Evolutionary conservation across 2,329 filamentous ascomycete species (phyloP).

Genomic region (Talaromyces sp.): DNA sequence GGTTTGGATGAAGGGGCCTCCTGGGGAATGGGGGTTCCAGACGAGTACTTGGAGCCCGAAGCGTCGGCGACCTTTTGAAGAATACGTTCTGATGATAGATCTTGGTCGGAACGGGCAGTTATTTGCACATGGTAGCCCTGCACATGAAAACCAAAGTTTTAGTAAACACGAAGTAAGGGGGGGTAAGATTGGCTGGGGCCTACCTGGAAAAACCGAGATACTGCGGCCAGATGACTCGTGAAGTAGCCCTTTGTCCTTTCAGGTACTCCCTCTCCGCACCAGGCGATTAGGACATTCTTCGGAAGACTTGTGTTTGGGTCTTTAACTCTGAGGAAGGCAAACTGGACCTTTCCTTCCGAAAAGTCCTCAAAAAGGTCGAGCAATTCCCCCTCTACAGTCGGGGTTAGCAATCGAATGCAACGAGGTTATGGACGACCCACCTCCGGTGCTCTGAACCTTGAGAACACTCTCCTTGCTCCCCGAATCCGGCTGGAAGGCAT

Average conservation of each 20-base stretch:
- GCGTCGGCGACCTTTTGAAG: conserved; percentile 92
- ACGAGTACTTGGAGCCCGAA: conserved; percentile 90
- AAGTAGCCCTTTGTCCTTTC: conserved; percentile 98
- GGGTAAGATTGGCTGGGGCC: background rate
- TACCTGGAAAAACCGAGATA: conserved; percentile 85
- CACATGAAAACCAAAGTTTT: background rate
- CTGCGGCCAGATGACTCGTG: conserved; percentile 83
- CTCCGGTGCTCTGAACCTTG: conserved; percentile 89
- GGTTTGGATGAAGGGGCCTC: conserved; percentile 55
- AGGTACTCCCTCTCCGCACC: conserved; percentile 97
- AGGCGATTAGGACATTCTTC: conserved; percentile 90
- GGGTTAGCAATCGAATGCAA: background rate
- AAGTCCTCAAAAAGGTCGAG: conserved; percentile 90
- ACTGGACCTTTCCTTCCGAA: conserved; percentile 93
- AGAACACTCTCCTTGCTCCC: conserved; percentile 87
- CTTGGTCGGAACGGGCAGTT: conserved; percentile 84
- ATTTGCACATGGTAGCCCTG: conserved; percentile 95
- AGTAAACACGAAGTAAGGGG: background rate
- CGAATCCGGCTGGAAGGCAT: conserved; percentile 80
- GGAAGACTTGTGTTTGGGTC: conserved; percentile 86
- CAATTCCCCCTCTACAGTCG: conserved; percentile 73
- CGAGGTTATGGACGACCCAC: conserved; percentile 45
- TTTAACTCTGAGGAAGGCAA: conserved; percentile 93
- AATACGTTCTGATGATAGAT: conserved; percentile 82
- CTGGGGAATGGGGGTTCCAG: conserved; percentile 47